phyloP scores from a whole-genome alignment of 1,284 basidiomycete genomes.

The Nidula niveotomentosa region DNA sequence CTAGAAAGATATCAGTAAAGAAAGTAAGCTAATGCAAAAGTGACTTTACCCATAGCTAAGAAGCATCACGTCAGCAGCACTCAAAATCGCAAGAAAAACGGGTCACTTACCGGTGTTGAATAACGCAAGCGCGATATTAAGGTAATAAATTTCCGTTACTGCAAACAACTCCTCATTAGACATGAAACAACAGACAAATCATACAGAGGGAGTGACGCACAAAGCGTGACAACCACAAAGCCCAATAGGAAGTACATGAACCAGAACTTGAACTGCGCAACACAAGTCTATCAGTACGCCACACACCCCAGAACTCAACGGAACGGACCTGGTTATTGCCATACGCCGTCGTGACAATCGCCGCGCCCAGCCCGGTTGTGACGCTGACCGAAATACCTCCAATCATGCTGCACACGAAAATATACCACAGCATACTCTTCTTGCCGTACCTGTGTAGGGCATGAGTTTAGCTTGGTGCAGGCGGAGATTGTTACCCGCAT shows the following conservation, averaged over 20 bases:
- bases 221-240: conserved; percentile 83
- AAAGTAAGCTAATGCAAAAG: conserved; percentile 5
- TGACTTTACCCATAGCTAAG: conserved; percentile 72
- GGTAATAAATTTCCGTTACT: conserved; percentile 93
- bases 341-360: conserved; percentile 85
- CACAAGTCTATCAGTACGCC: background rate
- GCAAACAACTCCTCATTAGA: conserved; percentile 5
- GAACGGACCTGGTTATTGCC: conserved; percentile 80
- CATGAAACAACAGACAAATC: conserved; percentile 14
- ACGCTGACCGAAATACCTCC: conserved; percentile 96
- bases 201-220: conserved; percentile 36
- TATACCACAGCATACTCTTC: conserved; percentile 96
- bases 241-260: conserved; percentile 88
- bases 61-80: conserved; percentile 5
- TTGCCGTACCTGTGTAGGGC: conserved; percentile 70
- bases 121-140: conserved; percentile 95
- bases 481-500: too few species aligned
- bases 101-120: conserved; percentile 80
- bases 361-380: conserved; percentile 90
- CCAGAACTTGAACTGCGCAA: conserved; percentile 67
- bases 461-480: too few species aligned
- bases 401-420: conserved; percentile 92
- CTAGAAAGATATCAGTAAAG: conserved; percentile 33
- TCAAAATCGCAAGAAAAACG: conserved; percentile 9
- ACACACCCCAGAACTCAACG: background rate